phyloP scores from a whole-genome alignment of 2,329 filamentous ascomycete species.

The Emmonsiellopsis sp. region DNA sequence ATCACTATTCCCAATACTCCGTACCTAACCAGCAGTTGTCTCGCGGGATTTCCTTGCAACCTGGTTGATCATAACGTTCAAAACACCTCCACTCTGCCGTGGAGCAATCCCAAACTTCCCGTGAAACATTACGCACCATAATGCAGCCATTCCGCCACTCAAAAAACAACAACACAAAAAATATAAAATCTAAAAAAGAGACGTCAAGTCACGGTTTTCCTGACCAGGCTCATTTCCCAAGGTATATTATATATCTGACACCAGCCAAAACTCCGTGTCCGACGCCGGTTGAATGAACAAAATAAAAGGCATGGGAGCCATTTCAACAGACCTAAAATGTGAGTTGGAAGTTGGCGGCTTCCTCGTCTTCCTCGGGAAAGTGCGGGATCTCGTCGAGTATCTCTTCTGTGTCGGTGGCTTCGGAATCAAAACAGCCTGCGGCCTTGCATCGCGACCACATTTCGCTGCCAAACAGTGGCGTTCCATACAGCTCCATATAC shows the following conservation, averaged over 20 bases:
- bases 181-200: no score
- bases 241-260: no score
- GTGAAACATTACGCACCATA: neutral
- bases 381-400: constrained; percentile 18
- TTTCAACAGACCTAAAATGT: constrained; percentile 14
- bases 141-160: neutral
- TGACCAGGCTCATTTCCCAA: no score
- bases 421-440: constrained; percentile 27
- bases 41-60: neutral
- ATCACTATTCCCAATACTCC: no score
- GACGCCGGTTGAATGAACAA: neutral
- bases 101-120: neutral
- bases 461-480: constrained; percentile 32
- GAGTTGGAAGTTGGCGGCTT: constrained; percentile 30
- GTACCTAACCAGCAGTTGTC: neutral
- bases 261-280: neutral
- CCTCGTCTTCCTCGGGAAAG: constrained; percentile 30
- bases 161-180: neutral
- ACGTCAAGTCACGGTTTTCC: no score
- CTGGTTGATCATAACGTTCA: no score
- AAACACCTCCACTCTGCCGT: neutral
- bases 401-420: constrained; percentile 13
- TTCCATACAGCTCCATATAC: constrained; percentile 34
- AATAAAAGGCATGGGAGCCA: neutral
- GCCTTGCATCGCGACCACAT: constrained; percentile 34